These are phyloP conservation scores for Paraconiothyrium sp. DNA, from an alignment of 2,329 filamentous ascomycete species.

Conservation along the genomic window DNA sequence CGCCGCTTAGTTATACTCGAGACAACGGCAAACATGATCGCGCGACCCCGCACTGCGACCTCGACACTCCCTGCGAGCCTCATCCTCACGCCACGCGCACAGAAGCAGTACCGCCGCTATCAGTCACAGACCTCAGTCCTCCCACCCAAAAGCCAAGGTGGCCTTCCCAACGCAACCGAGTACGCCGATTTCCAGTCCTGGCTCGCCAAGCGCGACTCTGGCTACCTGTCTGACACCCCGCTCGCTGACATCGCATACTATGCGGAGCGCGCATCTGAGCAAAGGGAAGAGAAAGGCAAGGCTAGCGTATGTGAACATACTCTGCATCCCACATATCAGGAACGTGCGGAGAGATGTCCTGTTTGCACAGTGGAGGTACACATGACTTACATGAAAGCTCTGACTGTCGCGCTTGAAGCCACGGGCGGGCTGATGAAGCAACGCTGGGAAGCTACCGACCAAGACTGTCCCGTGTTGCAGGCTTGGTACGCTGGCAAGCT, in stretches of 20 bases:
- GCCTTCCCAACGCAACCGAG: conserved; percentile 36
- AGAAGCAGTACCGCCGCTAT: conserved; percentile 42
- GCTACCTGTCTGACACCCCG: conserved; percentile 40
- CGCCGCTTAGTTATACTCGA: neutral
- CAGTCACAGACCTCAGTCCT: conserved; percentile 33
- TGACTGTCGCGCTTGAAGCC: conserved; percentile 32
- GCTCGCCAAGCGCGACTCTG: conserved; percentile 41
- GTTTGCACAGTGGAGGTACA: conserved; percentile 39
- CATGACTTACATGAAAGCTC: conserved; percentile 34
- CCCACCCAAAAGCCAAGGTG: conserved; percentile 28
- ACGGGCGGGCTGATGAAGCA: conserved; percentile 36
- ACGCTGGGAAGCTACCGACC: conserved; percentile 12
- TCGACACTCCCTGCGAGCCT: conserved; percentile 26
- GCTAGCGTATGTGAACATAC: conserved; percentile 35
- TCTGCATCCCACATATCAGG: conserved; percentile 30
- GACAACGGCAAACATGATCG: conserved; percentile 5
- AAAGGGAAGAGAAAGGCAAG: conserved; percentile 4
- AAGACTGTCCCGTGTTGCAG: conserved; percentile 28
- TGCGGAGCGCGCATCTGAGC: conserved; percentile 18
- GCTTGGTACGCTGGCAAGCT: conserved; percentile 39
- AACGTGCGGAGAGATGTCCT: conserved; percentile 30
- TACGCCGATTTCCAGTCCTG: conserved; percentile 43
- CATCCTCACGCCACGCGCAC: conserved; percentile 35
- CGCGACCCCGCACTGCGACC: neutral
- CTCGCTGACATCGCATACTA: conserved; percentile 37